Conservation (phyloP, 495 filamentous ascomycete species). For the Penicillium maclennaniae region DNA sequence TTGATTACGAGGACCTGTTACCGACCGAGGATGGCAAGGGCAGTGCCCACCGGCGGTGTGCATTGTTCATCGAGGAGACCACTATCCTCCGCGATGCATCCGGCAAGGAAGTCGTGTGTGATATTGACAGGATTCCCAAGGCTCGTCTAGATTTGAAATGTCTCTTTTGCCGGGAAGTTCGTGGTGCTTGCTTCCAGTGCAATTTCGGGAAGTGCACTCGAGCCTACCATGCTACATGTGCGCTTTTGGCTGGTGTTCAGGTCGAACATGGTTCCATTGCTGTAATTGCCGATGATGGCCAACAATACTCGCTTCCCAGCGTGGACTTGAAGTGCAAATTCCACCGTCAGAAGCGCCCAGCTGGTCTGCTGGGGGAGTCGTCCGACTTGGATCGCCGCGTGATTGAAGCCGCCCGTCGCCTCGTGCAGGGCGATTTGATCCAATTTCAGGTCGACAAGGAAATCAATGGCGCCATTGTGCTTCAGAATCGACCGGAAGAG, state of each 20-base stretch:
- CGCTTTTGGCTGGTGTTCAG: conserved; percentile 83
- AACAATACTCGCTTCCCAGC: conserved; percentile 81
- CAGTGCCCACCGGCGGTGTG: conserved; percentile 81
- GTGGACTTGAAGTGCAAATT: conserved; percentile 93
- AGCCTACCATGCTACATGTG: conserved; percentile 94
- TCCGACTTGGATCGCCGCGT: conserved; percentile 59
- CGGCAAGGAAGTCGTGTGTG: conserved; percentile 69
- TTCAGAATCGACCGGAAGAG: conserved; percentile 70
- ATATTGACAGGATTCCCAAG: conserved; percentile 77
- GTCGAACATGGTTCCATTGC: conserved; percentile 81
- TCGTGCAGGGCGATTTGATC: conserved; percentile 72
- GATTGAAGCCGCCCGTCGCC: conserved; percentile 57
- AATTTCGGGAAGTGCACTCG: conserved; percentile 90
- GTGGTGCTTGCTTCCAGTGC: conserved; percentile 95
- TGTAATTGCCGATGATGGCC: conserved; percentile 87
- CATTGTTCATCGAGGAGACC: conserved; percentile 87
- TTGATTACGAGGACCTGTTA: conserved; percentile 77
- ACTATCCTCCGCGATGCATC: conserved; percentile 67
- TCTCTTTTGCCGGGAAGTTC: conserved; percentile 88
- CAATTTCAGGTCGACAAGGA: conserved; percentile 88
- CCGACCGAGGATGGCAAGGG: conserved; percentile 83
- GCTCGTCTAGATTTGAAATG: conserved; percentile 88
- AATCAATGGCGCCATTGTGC: conserved; percentile 84
- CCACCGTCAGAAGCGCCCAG: conserved; percentile 80
- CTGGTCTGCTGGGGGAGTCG: conserved; percentile 64